Base-by-base conservation (phyloP, 2,329 filamentous ascomycete genomes). In the Fonsecaea pedrosoi region DNA sequence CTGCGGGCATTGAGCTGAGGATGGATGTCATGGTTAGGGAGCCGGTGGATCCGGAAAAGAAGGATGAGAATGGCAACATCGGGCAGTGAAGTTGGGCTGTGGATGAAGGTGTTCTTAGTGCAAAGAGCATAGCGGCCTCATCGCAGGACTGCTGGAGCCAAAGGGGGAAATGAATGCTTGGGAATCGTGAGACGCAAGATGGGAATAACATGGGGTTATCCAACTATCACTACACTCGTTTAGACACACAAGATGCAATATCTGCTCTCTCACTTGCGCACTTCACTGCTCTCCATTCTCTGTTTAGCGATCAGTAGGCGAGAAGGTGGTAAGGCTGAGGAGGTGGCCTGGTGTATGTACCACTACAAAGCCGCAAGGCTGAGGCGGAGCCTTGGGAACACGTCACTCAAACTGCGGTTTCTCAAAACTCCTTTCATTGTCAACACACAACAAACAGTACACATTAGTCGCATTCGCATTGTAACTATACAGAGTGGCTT, bases 1-100 rank as follows among this genome's bases (percentile, higher is more conserved):
- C 83, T 9, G 77, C 78, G 34, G 81, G 84, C 67, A 59, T 73
- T 32, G 66, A 70, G 34, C 86, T 89, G 34, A 82, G 82, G 65
- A 81, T 94, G 77, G 90, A 91, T 75, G 90, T 93, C 79, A 96
- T 96, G 92, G 89, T 94, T 60, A 84, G 91, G 67, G 90, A 93
- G 82, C 90, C 91, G 40, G 58, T 59, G 15, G 21, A 18, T 37
- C 34, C 34, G 25, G 18, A 40, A 21, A 30, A 40, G 15, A 34
- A 38, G 7, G 55, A 66, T 55, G 59, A 60, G 54, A 53, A 32
- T 45, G 45, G 7, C 12, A 60, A 54, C 13, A n/a, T 30, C 7
- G 59, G 30, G 10, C 57, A 10, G 13, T 54, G 37, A 69, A 55
- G 53, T 40, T 48, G 15, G 48, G 48, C 18, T 54, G 59, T 54